phyloP scores from a whole-genome alignment of 257 asterid species.

The Marsdenia floribunda region DNA sequence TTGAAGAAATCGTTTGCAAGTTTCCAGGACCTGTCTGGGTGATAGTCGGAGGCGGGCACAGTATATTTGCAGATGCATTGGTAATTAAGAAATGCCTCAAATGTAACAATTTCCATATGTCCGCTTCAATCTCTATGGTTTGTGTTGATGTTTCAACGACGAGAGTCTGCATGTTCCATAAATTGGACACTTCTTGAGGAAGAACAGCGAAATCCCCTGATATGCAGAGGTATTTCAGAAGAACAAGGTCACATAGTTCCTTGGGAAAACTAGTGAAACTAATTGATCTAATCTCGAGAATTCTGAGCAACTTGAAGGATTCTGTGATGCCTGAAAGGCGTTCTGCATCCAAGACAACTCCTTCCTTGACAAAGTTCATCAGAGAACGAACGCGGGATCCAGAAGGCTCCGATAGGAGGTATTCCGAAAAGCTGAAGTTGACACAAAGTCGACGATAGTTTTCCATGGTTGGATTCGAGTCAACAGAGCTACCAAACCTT shows the following conservation, averaged over 20 bases:
- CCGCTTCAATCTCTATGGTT: slow-evolving; percentile 18
- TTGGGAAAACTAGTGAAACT: slow-evolving; percentile 18
- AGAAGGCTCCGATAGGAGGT: slow-evolving; percentile 3
- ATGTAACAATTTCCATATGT: slow-evolving; percentile 20
- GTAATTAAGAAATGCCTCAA: slow-evolving; percentile 19
- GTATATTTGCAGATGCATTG: slow-evolving; percentile 11
- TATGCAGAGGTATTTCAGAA: slow-evolving; percentile 19
- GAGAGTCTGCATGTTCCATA: slow-evolving; percentile 26
- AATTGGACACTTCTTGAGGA: slow-evolving; percentile 18
- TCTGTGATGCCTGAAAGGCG: slow-evolving; percentile 20
- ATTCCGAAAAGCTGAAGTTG: neutral
- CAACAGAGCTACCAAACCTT: no score
- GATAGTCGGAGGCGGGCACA: neutral
- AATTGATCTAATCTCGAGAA: slow-evolving; percentile 31
- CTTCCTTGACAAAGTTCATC: slow-evolving; percentile 18
- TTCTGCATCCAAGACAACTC: neutral
- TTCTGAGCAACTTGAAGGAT: slow-evolving; percentile 34
- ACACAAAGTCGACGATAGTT: slow-evolving; percentile 12
- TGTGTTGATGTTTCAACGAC: slow-evolving; percentile 18
- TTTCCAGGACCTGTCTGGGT: neutral
- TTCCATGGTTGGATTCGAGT: no score
- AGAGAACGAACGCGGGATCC: slow-evolving; percentile 16
- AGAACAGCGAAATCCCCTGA: slow-evolving; percentile 17
- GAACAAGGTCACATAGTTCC: slow-evolving; percentile 8
- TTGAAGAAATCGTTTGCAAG: slow-evolving; percentile 19